Evolutionary conservation across 2,329 filamentous ascomycete species (phyloP).

Genomic region (Tolypocladium inflatum): DNA sequence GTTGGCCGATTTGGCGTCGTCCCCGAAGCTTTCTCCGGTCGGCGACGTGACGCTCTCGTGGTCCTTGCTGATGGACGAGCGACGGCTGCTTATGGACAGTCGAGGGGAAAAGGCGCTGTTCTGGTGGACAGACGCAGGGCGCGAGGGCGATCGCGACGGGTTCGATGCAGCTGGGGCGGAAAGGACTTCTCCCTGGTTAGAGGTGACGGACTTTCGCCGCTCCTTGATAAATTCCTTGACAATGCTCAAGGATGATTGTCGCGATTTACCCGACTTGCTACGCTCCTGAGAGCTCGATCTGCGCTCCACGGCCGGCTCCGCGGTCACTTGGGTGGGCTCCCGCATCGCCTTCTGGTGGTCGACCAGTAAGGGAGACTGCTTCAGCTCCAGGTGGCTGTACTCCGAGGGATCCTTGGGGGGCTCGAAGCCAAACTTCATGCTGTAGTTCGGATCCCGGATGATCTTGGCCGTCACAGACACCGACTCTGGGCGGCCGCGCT

Average conservation of each 20-base stretch:
- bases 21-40: slow-evolving; percentile 35
- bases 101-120: slow-evolving; percentile 39
- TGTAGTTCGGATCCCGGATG: slow-evolving; percentile 51
- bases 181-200: slow-evolving; percentile 34
- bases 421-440: slow-evolving; percentile 30
- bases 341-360: slow-evolving; percentile 37
- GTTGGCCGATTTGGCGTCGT: slow-evolving; percentile 31
- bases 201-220: slow-evolving; percentile 40
- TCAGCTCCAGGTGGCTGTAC: slow-evolving; percentile 39
- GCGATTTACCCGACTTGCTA: slow-evolving; percentile 27
- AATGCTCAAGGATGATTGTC: slow-evolving; percentile 49
- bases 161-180: slow-evolving; percentile 13
- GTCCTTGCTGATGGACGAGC: slow-evolving; percentile 41
- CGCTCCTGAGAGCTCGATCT: slow-evolving; percentile 25
- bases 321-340: slow-evolving; percentile 14
- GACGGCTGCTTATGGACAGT: slow-evolving; percentile 55
- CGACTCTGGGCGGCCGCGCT: slow-evolving; percentile 55
- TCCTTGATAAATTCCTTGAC: slow-evolving; percentile 55
- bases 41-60: slow-evolving; percentile 25
- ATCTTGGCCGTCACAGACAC: slow-evolving; percentile 86
- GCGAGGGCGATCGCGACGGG: slow-evolving; percentile 33
- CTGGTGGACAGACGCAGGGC: slow-evolving; percentile 37
- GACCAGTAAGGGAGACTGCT: slow-evolving; percentile 49
- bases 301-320: slow-evolving; percentile 27
- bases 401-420: slow-evolving; percentile 31